Evolutionary conservation across 257 asterid species (phyloP), one percentile per base, ranked within the genome.

Genomic region (Thymus quinquecostatus): DNA sequence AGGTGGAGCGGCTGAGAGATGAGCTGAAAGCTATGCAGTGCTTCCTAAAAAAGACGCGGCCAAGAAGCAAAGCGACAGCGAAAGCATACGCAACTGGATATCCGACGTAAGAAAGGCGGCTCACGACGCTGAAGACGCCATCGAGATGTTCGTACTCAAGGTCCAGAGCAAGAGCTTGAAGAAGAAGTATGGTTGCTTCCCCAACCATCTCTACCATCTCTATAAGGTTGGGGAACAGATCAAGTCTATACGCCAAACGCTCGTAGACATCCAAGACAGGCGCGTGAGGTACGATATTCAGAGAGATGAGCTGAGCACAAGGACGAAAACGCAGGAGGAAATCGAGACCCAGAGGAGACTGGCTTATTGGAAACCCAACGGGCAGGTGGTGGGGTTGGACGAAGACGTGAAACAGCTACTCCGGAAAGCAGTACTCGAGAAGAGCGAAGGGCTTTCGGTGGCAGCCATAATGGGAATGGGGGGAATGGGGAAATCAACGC

Each of bases 41-140:
- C 8, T 76, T 72, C 61, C 81, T 80, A 2, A 57, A 2, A 57
- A 50, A 72, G 84, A 80, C 50, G 84, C 79, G 1, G 56, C 75
- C 14, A 75, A 75, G 48, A 69, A 75, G 76, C 78, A 76, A 68
- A 64, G 45, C 68, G 33, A 71, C 5, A 51, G 49, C 0, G 68
- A 45, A 14, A 38, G 38, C 10, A 54, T 75, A 38, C 72, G 72
- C 27, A 29, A 70, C 8, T 66, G 80, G 77, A 74, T 75, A 43
- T 74, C 82, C 3, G 58, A 53, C 0, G 8, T 53, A 29, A 53
- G 58, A 53, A 5, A 14, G 57, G 30, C 14, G 57, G 57, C 57
- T n/a, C 57, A 51, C 2, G 57, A 51, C 6, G 57, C 57, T 7
- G 57, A n/a, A 4, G 57, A 51, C 2, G 7, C 57, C 10, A 51